Evolutionary conservation across 2,329 filamentous ascomycete genomes (phyloP).

Genomic region (Hypoxylon sp.): DNA sequence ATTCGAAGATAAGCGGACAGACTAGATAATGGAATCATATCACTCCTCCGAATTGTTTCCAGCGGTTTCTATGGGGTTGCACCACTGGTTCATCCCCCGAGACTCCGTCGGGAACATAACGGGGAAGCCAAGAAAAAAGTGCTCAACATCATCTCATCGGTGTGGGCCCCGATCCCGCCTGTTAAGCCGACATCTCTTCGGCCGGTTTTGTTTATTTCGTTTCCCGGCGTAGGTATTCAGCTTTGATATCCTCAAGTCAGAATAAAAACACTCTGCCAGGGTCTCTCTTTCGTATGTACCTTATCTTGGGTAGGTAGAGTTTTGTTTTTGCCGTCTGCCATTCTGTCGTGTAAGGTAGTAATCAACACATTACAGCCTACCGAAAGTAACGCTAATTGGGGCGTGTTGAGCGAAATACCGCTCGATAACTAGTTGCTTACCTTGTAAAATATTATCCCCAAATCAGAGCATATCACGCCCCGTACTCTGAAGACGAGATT

Average conservation of each 20-base stretch:
- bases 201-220: conserved; percentile 8
- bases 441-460: not conserved
- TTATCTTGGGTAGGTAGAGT: too few species aligned
- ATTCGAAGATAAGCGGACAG: conserved; percentile 24
- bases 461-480: not conserved
- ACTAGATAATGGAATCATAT: conserved; percentile 4
- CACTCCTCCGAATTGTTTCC: conserved; percentile 32
- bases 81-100: conserved; percentile 32
- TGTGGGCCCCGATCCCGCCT: conserved; percentile 38
- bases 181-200: conserved; percentile 26
- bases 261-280: too few species aligned
- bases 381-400: conserved; percentile 8
- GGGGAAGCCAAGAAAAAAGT: conserved; percentile 40
- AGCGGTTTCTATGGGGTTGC: conserved; percentile 30
- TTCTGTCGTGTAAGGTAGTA: conserved; percentile 9
- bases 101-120: conserved; percentile 36
- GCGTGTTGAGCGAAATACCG: not conserved
- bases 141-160: conserved; percentile 37
- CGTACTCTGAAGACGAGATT: not conserved
- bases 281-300: not conserved
- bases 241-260: not conserved
- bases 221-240: not conserved
- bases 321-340: not conserved
- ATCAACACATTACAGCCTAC: conserved; percentile 13
- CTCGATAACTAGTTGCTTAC: not conserved